Evolutionary conservation across 2,329 filamentous ascomycete genomes (phyloP).

Genomic region (Dichotomopilus funicola): DNA sequence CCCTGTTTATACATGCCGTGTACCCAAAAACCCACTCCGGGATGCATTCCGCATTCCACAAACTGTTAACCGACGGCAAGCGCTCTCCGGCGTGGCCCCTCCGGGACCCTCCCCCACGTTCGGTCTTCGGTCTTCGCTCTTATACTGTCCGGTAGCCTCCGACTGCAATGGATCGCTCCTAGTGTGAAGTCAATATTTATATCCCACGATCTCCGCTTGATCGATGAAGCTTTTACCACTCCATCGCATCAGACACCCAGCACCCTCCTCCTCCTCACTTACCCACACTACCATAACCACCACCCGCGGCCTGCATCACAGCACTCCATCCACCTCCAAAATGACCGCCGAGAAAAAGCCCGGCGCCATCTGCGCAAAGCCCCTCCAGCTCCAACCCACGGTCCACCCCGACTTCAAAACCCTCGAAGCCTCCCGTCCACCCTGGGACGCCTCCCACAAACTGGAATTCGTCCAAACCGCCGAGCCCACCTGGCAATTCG

Average conservation of each 20-base stretch:
- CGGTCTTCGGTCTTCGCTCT: no score
- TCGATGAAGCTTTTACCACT: neutral
- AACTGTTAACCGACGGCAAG: constrained; percentile 20
- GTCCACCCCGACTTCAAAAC: constrained; percentile 65
- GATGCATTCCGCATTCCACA: constrained; percentile 17
- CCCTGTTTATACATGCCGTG: neutral
- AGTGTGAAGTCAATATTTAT: constrained; percentile 8
- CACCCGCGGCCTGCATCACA: no score
- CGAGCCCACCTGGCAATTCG: constrained; percentile 59
- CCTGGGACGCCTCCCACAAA: constrained; percentile 44
- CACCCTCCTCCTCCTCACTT: constrained; percentile 13
- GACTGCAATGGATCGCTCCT: no score
- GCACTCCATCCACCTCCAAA: neutral
- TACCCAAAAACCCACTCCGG: constrained; percentile 3
- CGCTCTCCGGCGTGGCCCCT: constrained; percentile 13
- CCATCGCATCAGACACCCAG: neutral
- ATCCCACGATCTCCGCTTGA: neutral
- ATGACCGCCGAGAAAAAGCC: constrained; percentile 22
- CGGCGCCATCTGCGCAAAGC: constrained; percentile 14
- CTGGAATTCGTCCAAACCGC: constrained; percentile 57
- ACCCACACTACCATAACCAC: neutral
- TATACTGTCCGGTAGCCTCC: no score
- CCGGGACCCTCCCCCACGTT: constrained; percentile 8
- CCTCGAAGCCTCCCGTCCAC: constrained; percentile 59
- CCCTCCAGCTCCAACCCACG: constrained; percentile 52